Conservation (phyloP, 139 green algal species). For the Prasinococcaceae sp. region DNA sequence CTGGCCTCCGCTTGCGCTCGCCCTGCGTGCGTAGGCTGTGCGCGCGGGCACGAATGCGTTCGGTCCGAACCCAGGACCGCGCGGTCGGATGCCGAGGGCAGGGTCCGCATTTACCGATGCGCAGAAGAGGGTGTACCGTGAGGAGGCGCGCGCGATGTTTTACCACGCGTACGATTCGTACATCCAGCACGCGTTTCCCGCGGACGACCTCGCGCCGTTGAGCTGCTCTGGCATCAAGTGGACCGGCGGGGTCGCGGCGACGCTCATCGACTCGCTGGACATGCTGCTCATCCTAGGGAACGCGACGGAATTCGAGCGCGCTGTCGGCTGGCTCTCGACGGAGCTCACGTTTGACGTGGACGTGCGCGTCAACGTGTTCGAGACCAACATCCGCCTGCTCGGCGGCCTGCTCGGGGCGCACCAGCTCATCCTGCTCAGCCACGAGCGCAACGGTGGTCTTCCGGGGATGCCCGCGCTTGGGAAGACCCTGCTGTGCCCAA, state of each 20-base stretch:
- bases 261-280: constrained; percentile 27
- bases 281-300: constrained; percentile 29
- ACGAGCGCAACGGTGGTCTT: neutral
- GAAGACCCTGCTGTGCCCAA: constrained; percentile 3
- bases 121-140: no score
- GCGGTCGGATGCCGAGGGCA: no score
- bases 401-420: constrained; percentile 28
- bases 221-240: constrained; percentile 17
- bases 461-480: neutral
- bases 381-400: constrained; percentile 42
- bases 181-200: constrained; percentile 32
- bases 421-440: constrained; percentile 15
- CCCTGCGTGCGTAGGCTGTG: no score
- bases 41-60: no score
- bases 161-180: constrained; percentile 29
- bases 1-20: no score
- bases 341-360: constrained; percentile 24
- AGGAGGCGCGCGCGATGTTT: constrained; percentile 29
- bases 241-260: constrained; percentile 22
- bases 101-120: no score
- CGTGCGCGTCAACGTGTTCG: constrained; percentile 33
- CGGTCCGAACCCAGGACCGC: no score
- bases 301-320: constrained; percentile 13
- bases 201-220: constrained; percentile 30
- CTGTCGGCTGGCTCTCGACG: constrained; percentile 7